Evolutionary conservation across 2,329 filamentous ascomycete species (phyloP).

Genomic region (Dothidotthia symphoricarpi): DNA sequence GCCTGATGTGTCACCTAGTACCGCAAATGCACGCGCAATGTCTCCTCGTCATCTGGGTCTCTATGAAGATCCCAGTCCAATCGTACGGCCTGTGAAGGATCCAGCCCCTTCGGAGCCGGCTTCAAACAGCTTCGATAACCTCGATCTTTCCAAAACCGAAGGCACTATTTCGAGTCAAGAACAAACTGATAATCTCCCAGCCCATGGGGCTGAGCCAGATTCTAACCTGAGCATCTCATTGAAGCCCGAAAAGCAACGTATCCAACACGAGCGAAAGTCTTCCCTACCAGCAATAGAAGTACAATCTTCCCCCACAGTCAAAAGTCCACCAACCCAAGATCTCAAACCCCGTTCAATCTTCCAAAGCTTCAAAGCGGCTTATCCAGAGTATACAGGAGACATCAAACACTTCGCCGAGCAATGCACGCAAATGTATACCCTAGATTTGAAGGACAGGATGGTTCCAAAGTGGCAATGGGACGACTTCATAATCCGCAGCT

Average conservation of each 20-base stretch:
- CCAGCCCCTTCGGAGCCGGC: too few species aligned
- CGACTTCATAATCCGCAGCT: constrained; percentile 39
- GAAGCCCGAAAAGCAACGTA: too few species aligned
- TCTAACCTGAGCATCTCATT: too few species aligned
- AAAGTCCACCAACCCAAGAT: too few species aligned
- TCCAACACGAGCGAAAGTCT: too few species aligned
- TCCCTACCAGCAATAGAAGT: background rate
- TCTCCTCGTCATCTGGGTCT: constrained; percentile 23
- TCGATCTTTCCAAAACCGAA: too few species aligned
- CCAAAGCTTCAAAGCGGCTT: constrained; percentile 31
- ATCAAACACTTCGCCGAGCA: constrained; percentile 33
- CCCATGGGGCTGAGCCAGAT: too few species aligned
- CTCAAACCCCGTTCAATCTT: constrained; percentile 13
- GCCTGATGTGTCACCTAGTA: background rate
- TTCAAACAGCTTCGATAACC: too few species aligned
- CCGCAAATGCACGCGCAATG: constrained; percentile 2
- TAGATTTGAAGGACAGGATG: constrained; percentile 34
- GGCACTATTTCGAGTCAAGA: too few species aligned
- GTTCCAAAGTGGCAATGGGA: constrained; percentile 43
- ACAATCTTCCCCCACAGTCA: background rate
- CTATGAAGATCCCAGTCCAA: constrained; percentile 14
- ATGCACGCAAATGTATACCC: constrained; percentile 28
- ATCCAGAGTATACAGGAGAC: constrained; percentile 39
- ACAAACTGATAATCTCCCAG: too few species aligned
- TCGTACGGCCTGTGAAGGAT: background rate